phyloP scores from a whole-genome alignment of 2,329 filamentous ascomycete species.

The Blumeria hordei region DNA sequence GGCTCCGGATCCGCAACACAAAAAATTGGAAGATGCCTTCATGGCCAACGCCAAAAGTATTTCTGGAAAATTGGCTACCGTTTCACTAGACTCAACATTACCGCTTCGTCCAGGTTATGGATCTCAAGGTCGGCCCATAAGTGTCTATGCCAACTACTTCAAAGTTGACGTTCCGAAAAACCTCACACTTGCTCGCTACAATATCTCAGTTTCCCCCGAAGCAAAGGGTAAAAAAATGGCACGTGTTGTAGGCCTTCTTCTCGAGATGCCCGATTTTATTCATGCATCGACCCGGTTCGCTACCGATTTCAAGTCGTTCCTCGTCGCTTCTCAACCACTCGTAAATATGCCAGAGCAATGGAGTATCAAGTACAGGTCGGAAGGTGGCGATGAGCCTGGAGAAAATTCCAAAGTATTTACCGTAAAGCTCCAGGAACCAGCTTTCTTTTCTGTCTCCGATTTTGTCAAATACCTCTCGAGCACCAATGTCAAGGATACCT shows the following conservation, averaged over 20 bases:
- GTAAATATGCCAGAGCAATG: conserved; percentile 5
- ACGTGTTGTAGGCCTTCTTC: conserved; percentile 12
- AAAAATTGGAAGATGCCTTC: conserved; percentile 13
- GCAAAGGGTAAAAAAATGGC: conserved; percentile 11
- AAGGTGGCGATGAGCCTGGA: conserved; percentile 11
- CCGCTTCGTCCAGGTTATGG: conserved; percentile 13
- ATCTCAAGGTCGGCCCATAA: conserved; percentile 9
- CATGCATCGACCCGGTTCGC: conserved; percentile 11
- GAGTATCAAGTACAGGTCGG: conserved; percentile 9
- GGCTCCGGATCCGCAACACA: conserved; percentile 9
- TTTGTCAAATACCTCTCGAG: conserved; percentile 7
- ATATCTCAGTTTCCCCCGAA: conserved; percentile 10
- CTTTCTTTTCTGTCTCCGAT: conserved; percentile 7
- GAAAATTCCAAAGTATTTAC: conserved; percentile 6
- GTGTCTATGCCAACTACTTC: conserved; percentile 15
- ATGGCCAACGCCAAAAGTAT: conserved; percentile 8
- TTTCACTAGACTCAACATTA: conserved; percentile 5
- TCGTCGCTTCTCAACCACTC: conserved; percentile 8
- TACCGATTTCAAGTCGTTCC: conserved; percentile 13
- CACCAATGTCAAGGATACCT: conserved; percentile 2
- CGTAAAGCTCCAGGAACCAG: conserved; percentile 6
- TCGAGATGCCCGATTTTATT: conserved; percentile 12
- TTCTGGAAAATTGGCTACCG: conserved; percentile 5
- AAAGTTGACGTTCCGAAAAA: conserved; percentile 7
- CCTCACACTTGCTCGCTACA: conserved; percentile 11